phyloP scores from a whole-genome alignment of 495 filamentous ascomycete genomes.

The Penicillium diatomitis region DNA sequence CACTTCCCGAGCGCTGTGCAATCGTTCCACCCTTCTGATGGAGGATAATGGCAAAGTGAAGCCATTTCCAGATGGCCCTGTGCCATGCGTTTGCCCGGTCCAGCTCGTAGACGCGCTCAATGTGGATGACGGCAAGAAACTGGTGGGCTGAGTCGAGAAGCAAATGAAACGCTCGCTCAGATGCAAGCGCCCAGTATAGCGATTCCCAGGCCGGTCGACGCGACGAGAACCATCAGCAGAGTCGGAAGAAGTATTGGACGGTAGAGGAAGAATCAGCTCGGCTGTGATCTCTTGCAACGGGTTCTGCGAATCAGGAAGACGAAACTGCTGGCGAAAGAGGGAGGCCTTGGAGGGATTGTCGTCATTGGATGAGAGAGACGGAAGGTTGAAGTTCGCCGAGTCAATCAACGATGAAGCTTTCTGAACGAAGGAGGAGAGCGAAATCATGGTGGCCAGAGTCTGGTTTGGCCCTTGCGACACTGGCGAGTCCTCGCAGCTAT shows the following conservation, averaged over 20 bases:
- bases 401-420: conserved; percentile 94
- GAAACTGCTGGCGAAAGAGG: conserved; percentile 93
- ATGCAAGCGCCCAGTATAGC: conserved; percentile 89
- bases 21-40: conserved; percentile 80
- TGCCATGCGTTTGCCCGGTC: conserved; percentile 81
- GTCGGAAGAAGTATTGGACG: conserved; percentile 36
- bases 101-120: conserved; percentile 65
- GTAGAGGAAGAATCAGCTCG: conserved; percentile 72
- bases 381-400: conserved; percentile 55
- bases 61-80: conserved; percentile 89
- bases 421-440: conserved; percentile 79
- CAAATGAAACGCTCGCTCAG: conserved; percentile 90
- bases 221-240: conserved; percentile 55
- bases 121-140: conserved; percentile 72
- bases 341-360: conserved; percentile 79
- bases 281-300: conserved; percentile 93
- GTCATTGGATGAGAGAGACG: conserved; percentile 58
- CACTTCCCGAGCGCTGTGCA: conserved; percentile 83
- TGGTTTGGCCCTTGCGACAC: not conserved
- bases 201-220: conserved; percentile 54
- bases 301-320: conserved; percentile 81
- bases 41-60: conserved; percentile 93
- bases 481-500: conserved; percentile 3
- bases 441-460: conserved; percentile 49
- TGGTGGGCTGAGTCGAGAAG: conserved; percentile 88